These are phyloP conservation scores for Magnusiomyces suaveolens DNA, from an alignment of 1,139 yeast genomes.

Conservation along the genomic window DNA sequence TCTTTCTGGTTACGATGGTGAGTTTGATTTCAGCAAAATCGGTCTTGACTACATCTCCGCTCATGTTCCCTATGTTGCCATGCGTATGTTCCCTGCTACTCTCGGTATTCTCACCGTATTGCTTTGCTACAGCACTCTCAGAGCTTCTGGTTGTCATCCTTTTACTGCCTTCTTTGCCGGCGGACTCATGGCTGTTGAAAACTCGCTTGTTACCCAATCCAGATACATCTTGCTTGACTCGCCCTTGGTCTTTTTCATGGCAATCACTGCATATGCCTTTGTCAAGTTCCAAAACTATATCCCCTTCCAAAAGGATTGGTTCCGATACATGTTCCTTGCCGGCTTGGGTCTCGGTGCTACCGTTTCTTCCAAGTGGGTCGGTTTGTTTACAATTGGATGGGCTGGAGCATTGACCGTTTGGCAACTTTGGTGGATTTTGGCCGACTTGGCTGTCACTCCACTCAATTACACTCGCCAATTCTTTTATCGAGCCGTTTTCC, in stretches of 20 bases:
- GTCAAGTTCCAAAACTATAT: slow-evolving; percentile 71
- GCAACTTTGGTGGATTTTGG: slow-evolving; percentile 81
- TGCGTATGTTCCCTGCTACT: slow-evolving; percentile 80
- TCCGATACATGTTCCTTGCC: slow-evolving; percentile 56
- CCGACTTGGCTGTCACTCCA: slow-evolving; percentile 64
- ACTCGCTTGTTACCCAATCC: slow-evolving; percentile 78
- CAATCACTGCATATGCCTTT: slow-evolving; percentile 70
- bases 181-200: slow-evolving; percentile 67
- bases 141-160: slow-evolving; percentile 83
- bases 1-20: slow-evolving; percentile 79
- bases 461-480: slow-evolving; percentile 45
- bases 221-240: slow-evolving; percentile 85
- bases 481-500: slow-evolving; percentile 44
- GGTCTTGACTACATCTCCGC: slow-evolving; percentile 70
- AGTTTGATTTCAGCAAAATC: slow-evolving; percentile 81
- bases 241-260: slow-evolving; percentile 83
- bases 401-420: slow-evolving; percentile 64
- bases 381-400: slow-evolving; percentile 90
- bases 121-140: slow-evolving; percentile 68
- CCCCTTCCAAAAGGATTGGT: slow-evolving; percentile 67
- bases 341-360: slow-evolving; percentile 85
- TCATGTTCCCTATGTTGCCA: slow-evolving; percentile 55
- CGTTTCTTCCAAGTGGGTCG: slow-evolving; percentile 91
- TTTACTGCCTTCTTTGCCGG: slow-evolving; percentile 60
- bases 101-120: slow-evolving; percentile 75